Conservation (phyloP, 176 grass and related monocot genomes). For the Ensete glaucum region DNA sequence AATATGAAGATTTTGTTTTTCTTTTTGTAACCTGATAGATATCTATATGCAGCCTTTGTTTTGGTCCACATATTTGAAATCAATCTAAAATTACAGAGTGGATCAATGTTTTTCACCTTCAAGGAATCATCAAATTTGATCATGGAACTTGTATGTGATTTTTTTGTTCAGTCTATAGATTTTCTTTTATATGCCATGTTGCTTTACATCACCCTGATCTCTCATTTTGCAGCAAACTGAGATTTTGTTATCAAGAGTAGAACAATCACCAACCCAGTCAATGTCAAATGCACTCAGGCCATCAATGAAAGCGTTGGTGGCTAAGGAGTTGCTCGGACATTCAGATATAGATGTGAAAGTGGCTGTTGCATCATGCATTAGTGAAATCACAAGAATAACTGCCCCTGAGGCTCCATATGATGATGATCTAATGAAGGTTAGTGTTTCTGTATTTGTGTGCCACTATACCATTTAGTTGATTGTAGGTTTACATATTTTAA, state of each 20-base stretch:
- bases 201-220: background rate
- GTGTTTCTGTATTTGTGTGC: background rate
- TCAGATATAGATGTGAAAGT: conserved; percentile 39
- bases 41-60: too few species aligned
- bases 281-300: conserved; percentile 39
- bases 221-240: conserved; percentile 45
- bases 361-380: conserved; percentile 59
- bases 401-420: conserved; percentile 75
- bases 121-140: background rate
- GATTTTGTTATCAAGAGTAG: conserved; percentile 41
- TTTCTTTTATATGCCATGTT: background rate
- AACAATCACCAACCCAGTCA: conserved; percentile 38
- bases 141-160: background rate
- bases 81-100: background rate
- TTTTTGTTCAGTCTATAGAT: background rate
- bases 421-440: conserved; percentile 70
- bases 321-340: conserved; percentile 42
- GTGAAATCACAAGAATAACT: conserved; percentile 72
- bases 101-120: background rate
- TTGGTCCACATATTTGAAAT: background rate
- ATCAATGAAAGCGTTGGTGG: conserved; percentile 39
- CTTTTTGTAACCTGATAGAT: too few species aligned
- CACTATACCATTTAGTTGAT: background rate
- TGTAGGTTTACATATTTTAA: background rate
- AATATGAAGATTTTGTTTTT: too few species aligned